Conservation (phyloP, 2,329 filamentous ascomycete species). For the Alternaria ethzedia region DNA sequence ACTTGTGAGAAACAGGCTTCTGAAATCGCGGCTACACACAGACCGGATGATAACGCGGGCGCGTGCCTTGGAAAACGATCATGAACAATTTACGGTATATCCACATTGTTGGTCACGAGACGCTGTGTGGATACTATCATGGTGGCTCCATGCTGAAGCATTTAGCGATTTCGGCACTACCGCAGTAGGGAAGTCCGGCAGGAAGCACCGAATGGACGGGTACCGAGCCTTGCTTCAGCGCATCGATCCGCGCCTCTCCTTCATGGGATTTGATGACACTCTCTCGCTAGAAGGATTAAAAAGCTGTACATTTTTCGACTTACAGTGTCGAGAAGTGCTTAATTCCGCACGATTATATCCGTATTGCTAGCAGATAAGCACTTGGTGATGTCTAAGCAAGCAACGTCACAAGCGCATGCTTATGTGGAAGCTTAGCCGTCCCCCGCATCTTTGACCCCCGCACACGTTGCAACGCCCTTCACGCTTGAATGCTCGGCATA, state of each 20-base stretch:
- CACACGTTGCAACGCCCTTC: not conserved
- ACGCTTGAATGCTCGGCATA: not conserved
- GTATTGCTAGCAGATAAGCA: not conserved
- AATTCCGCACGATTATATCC: not conserved
- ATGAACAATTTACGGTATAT: not conserved
- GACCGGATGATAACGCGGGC: not conserved
- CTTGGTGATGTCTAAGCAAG: conserved; percentile 11
- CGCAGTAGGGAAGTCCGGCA: not conserved
- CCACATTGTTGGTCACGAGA: not conserved
- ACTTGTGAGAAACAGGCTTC: not conserved
- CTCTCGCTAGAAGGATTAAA: not conserved
- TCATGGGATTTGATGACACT: not conserved
- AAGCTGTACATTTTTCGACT: not conserved
- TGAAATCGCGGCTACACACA: not conserved
- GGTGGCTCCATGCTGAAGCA: not conserved
- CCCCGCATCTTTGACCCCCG: conserved; percentile 6
- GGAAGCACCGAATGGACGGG: not conserved
- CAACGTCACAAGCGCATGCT: conserved; percentile 18
- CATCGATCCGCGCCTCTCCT: not conserved
- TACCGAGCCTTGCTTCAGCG: not conserved
- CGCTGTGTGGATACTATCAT: not conserved
- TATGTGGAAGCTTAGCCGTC: conserved; percentile 23
- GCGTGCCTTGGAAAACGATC: not conserved
- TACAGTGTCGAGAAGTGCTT: not conserved
- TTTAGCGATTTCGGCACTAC: not conserved